phyloP scores from a whole-genome alignment of 2,329 filamentous ascomycete species.

The Diplodia mutila region DNA sequence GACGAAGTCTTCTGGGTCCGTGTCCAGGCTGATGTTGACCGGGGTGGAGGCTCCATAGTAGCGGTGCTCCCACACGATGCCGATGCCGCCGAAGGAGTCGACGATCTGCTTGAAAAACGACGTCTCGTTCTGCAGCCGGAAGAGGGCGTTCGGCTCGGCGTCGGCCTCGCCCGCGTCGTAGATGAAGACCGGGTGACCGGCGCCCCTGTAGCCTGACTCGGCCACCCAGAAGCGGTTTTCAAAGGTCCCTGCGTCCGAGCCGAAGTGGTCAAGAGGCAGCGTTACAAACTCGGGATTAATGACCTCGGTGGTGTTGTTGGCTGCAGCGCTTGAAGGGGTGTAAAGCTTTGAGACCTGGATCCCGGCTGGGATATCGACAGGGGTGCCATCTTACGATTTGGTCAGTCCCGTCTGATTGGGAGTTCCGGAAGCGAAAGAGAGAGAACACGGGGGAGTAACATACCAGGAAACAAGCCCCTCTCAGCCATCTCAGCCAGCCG shows the following conservation, averaged over 20 bases:
- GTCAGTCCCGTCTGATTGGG: neutral
- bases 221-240: slow-evolving; percentile 45
- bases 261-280: slow-evolving; percentile 44
- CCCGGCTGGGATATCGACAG: neutral
- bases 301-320: slow-evolving; percentile 12
- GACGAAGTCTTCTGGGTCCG: slow-evolving; percentile 39
- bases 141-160: slow-evolving; percentile 29
- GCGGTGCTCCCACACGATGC: slow-evolving; percentile 47
- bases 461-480: slow-evolving; percentile 13
- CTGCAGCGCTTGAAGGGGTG: neutral
- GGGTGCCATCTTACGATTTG: neutral
- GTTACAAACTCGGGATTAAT: slow-evolving; percentile 38
- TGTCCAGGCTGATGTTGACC: slow-evolving; percentile 37
- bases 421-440: neutral
- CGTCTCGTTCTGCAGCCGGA: slow-evolving; percentile 3
- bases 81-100: slow-evolving; percentile 31
- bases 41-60: slow-evolving; percentile 49
- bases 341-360: slow-evolving; percentile 10
- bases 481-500: slow-evolving; percentile 8
- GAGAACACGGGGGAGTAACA: neutral
- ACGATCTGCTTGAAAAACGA: slow-evolving; percentile 21
- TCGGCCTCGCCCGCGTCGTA: slow-evolving; percentile 44
- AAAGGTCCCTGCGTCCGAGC: slow-evolving; percentile 37
- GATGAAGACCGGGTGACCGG: slow-evolving; percentile 44
- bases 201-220: slow-evolving; percentile 37